Percentiles rank a stretch among this genome's conserved stretches.
Evolutionary conservation across 495 filamentous ascomycete genomes (phyloP).

Genomic region (Neurospora terricola): DNA sequence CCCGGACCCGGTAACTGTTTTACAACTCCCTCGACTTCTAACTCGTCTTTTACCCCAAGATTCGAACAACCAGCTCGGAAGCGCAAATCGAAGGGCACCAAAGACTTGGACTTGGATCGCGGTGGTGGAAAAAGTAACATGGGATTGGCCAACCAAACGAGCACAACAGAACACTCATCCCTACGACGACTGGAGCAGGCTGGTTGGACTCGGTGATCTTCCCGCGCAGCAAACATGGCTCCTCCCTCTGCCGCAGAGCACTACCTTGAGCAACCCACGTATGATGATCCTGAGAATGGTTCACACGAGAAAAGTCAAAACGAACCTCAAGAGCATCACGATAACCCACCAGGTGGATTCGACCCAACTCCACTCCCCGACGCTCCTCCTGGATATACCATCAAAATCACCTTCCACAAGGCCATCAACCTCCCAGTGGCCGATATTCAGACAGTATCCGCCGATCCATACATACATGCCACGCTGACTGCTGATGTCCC

Average conservation of each 20-base stretch:
- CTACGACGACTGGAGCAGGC: background rate
- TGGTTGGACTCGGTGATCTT: background rate
- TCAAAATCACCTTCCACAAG: conserved; percentile 77
- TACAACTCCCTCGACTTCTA: background rate
- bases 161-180: background rate
- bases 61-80: background rate
- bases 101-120: background rate
- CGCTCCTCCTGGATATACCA: conserved; percentile 64
- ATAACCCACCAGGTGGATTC: conserved; percentile 65
- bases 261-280: background rate
- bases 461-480: conserved; percentile 74
- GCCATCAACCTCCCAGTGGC: conserved; percentile 72
- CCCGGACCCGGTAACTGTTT: background rate
- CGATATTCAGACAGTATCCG: conserved; percentile 65
- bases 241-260: background rate
- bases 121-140: background rate
- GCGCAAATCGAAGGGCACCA: background rate
- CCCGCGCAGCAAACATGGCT: background rate
- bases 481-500: conserved; percentile 53
- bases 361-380: conserved; percentile 67
- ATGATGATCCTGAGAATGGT: background rate
- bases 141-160: background rate
- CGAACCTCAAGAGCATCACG: conserved; percentile 48
- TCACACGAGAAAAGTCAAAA: conserved; percentile 4
- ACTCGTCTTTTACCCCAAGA: background rate